Base-by-base conservation (phyloP, 345 rosid species). In the Eucalyptus tenuipes region DNA sequence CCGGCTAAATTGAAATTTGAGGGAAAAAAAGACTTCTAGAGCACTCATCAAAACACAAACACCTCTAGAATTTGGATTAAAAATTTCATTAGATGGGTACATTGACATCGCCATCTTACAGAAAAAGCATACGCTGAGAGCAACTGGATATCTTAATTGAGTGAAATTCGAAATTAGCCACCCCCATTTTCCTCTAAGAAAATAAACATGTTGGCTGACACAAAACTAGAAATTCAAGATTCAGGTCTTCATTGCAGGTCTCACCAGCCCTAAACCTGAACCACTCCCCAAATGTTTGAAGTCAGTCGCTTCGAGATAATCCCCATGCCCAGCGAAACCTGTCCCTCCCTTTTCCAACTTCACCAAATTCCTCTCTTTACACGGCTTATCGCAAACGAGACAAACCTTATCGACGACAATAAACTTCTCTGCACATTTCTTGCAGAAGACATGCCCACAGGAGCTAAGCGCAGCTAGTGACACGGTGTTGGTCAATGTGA, bases 251-350 rank as follows among this genome's bases (percentile, higher is more conserved):
- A 89, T 88, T 71, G 94, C 93, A 89, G 96, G 98, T 89, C 99
- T 93, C 85, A 98, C 97, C 55, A 97, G 95, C 86, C 99, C 99
- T 88, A 98, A 93, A 47, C 99, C 99, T 8, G 94, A 90, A 66
- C 99, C 99, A 86, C 99, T 97, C 80, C 99, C 99, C 95, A 97
- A 90, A 95, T 98, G 99, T 93, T 98, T 96, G 91, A 95, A 97
- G 53, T 98, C 99, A 59, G 90, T 94, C 24, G 99, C 99, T 88
- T 97, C 92, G 47, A 98, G 98, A 91, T 92, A 88, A 90, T 97
- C 97, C 16, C 90, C 99, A 17, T 98, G 99, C 37, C 95, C 99
- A 25, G 99, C 91, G 90, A 94, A 98, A 52, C 99, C 98, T 0
- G 99, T 96, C 61, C 99, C 99, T 86, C 99, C 99, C 91, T 96